These are phyloP conservation scores for Mycena belliarum DNA, from an alignment of 768 basidiomycete genomes.

Conservation along the genomic window DNA sequence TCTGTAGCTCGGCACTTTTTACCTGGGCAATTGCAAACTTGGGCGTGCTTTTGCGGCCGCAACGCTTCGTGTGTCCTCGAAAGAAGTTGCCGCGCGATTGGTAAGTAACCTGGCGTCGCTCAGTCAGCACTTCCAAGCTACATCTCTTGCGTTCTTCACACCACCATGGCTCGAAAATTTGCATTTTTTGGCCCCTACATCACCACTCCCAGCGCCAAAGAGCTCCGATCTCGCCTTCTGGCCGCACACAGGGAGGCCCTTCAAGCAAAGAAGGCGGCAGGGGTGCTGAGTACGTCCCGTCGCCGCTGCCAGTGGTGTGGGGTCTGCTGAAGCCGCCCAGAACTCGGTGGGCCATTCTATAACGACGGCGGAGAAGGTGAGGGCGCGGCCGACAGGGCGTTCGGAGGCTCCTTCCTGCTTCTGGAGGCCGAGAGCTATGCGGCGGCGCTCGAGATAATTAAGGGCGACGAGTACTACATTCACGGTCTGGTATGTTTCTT, in stretches of 20 bases:
- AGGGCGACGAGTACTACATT: constrained; percentile 8
- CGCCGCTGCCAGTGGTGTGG: too few relatives aligned
- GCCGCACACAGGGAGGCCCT: not conserved
- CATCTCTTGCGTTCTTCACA: too few relatives aligned
- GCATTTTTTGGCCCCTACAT: constrained; percentile 18
- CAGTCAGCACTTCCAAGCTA: too few relatives aligned
- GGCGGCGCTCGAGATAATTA: constrained; percentile 2
- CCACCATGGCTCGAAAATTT: constrained; percentile 12
- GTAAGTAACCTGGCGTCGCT: too few relatives aligned
- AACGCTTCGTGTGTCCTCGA: too few relatives aligned
- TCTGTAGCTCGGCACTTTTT: too few relatives aligned
- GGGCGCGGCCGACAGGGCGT: not conserved
- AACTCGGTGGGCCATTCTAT: constrained; percentile 17
- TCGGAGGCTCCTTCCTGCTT: constrained; percentile 14
- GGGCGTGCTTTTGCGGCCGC: too few relatives aligned
- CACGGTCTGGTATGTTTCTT: constrained; percentile 4
- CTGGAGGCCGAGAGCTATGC: constrained; percentile 10
- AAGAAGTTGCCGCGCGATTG: too few relatives aligned
- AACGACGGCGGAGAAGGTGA: constrained; percentile 11
- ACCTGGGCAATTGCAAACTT: too few relatives aligned
- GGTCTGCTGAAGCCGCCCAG: not conserved
- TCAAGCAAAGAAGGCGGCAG: not conserved
- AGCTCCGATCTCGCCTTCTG: not conserved
- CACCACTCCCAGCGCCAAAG: not conserved
- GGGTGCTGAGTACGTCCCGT: constrained; percentile 1